Evolutionary conservation across 768 basidiomycete genomes (phyloP), one percentile per base, ranked within the genome.

Genomic region (Clavulina sp.): DNA sequence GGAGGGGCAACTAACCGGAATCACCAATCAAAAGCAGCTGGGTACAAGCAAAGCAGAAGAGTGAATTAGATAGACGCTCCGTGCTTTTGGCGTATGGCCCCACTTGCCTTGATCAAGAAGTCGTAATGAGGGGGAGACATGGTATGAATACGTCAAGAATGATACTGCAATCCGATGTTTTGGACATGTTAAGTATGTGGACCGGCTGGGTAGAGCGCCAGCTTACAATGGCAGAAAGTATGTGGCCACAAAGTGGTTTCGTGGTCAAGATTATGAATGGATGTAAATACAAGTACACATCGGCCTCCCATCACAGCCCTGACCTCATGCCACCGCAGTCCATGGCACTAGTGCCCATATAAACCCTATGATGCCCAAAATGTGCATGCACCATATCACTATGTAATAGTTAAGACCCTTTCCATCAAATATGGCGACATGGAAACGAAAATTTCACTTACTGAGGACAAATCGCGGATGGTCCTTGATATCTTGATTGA

Each of bases 111-210:
- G 78, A 91, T 87, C 67, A 92, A 75, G 62, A 95, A 93, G 72
- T 97, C 92, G 70, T 96, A 97, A 68, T 95, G 89, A 49, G 87
- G 84, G 52, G 85, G 83, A 49, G 85, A 84, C 85, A 87, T 87
- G 24, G 7, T 31, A 16, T 16, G 26, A 46, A 46, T 16, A 9
- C 9, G 26, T 9, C 13, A 46, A 9, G 9, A 46, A 46, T 16
- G 26, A 28, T n/a, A n/a, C n/a, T n/a, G n/a, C n/a, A n/a, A n/a
- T n/a, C n/a, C n/a, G n/a, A n/a, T n/a, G n/a, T n/a, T n/a, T n/a
- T n/a, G n/a, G n/a, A n/a, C n/a, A n/a, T n/a, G n/a, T n/a, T n/a
- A n/a, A n/a, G n/a, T n/a, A n/a, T n/a, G n/a, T n/a, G n/a, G n/a
- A n/a, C n/a, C n/a, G n/a, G n/a, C n/a, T n/a, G n/a, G n/a, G n/a